Evolutionary conservation across 2,329 filamentous ascomycete species (phyloP).

Genomic region (Penicillium sp.): DNA sequence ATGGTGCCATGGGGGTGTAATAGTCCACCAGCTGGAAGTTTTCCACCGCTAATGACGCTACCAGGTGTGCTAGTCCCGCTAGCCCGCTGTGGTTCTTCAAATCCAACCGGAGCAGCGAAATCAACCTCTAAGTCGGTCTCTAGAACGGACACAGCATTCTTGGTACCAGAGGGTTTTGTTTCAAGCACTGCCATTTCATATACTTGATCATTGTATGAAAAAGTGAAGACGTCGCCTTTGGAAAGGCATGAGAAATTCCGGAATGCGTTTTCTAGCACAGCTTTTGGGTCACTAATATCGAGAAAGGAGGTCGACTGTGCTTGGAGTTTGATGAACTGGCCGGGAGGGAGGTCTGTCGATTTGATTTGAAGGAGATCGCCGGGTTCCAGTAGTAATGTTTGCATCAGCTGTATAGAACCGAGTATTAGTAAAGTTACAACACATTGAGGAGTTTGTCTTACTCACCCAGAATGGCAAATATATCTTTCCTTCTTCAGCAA

Average conservation of each 20-base stretch:
- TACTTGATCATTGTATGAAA: slow-evolving; percentile 90
- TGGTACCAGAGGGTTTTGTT: slow-evolving; percentile 79
- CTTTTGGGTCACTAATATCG: slow-evolving; percentile 95
- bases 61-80: slow-evolving; percentile 87
- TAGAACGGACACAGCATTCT: slow-evolving; percentile 84
- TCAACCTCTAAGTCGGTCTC: slow-evolving; percentile 97
- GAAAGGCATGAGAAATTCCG: slow-evolving; percentile 93
- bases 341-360: slow-evolving; percentile 86
- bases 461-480: slow-evolving; percentile 93
- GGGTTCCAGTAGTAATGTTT: slow-evolving; percentile 81
- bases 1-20: slow-evolving; percentile 86
- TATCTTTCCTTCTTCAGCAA: slow-evolving; percentile 92
- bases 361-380: slow-evolving; percentile 94
- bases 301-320: slow-evolving; percentile 91
- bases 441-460: slow-evolving; percentile 2
- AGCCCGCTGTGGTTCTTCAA: slow-evolving; percentile 75
- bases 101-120: slow-evolving; percentile 90
- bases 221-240: slow-evolving; percentile 91
- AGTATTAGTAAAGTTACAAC: slow-evolving; percentile 3
- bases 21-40: slow-evolving; percentile 66
- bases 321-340: slow-evolving; percentile 92
- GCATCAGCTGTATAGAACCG: slow-evolving; percentile 70
- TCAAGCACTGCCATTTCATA: slow-evolving; percentile 93
- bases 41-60: slow-evolving; percentile 61
- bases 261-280: slow-evolving; percentile 94